These are phyloP conservation scores for Aphanomyces euteiches DNA, from an alignment of 352 stramenopile species.

Conservation along the genomic window DNA sequence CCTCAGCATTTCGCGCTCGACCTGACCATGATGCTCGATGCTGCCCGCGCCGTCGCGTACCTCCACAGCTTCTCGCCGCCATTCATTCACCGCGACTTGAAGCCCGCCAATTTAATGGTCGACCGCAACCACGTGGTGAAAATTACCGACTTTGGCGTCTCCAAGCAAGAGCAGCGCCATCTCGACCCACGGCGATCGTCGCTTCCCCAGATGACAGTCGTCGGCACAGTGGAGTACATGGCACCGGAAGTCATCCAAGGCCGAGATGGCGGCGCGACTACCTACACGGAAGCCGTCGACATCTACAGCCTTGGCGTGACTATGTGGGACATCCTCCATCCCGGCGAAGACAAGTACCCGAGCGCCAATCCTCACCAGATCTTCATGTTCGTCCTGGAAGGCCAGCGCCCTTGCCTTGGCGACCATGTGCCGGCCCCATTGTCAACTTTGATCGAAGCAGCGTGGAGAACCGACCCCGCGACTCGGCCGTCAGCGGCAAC, in stretches of 20 bases:
- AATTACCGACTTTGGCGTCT: slow-evolving; percentile 45
- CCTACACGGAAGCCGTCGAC: slow-evolving; percentile 47
- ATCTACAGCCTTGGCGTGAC: slow-evolving; percentile 58
- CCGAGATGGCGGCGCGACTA: slow-evolving; percentile 29
- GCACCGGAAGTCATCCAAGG: slow-evolving; percentile 67
- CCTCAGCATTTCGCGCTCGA: slow-evolving; percentile 37
- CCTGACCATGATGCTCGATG: slow-evolving; percentile 44
- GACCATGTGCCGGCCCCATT: slow-evolving; percentile 13
- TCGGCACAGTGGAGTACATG: slow-evolving; percentile 77
- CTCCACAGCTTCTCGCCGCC: slow-evolving; percentile 47
- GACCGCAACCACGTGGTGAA: slow-evolving; percentile 40
- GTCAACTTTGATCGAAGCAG: slow-evolving; percentile 33
- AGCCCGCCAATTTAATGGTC: slow-evolving; percentile 46
- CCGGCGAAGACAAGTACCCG: slow-evolving; percentile 40
- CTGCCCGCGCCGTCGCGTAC: slow-evolving; percentile 46
- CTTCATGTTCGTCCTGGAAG: slow-evolving; percentile 43
- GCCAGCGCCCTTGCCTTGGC: slow-evolving; percentile 39
- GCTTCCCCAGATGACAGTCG: slow-evolving; percentile 53
- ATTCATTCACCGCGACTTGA: slow-evolving; percentile 49
- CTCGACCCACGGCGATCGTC: slow-evolving; percentile 9
- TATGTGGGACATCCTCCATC: slow-evolving; percentile 61
- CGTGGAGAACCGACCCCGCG: slow-evolving; percentile 38
- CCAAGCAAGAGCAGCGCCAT: slow-evolving; percentile 32
- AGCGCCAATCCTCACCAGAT: slow-evolving; percentile 39
- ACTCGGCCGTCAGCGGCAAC: slow-evolving; percentile 37